Base-by-base conservation (phyloP, 1,284 basidiomycete species). In the Phlebopus sp. region DNA sequence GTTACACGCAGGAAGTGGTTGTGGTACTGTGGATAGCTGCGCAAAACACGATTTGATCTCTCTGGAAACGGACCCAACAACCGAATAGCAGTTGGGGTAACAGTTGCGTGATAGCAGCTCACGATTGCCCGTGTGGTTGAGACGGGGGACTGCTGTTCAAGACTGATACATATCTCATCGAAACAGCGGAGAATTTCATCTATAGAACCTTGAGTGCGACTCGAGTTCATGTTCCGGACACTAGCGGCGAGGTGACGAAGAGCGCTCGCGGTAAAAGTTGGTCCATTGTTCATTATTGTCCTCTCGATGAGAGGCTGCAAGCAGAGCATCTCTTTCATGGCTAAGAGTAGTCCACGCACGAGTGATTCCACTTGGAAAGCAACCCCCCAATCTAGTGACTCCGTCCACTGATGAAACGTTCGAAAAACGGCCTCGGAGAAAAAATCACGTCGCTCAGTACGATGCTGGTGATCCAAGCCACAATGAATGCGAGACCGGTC, bases 51-150 rank as follows among this genome's bases (percentile, higher is more conserved):
- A 55, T 88, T 90, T 0, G 81, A 82, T 19, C 79, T 77, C 54
- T 87, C 84, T 2, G 73, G 74, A 51, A 75, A 76, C 2, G 84
- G 84, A 0, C 87, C 86, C 36, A 78, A 75, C 21, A 86, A 68
- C 37, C 64, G 58, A 52, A 80, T 72, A 0, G 73, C 70, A 0
- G 84, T 85, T 0, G 85, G 85, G 0, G 84, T 82, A 37, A 86
- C 64, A 4, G 64, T 71, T 41, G 79, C 74, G 55, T 82, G 81
- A 29, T 77, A 66, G 39, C 13, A 29, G 15, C 27, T 39, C 21
- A 27, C n/a, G 7, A 29, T 8, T 29, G 27, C 9, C 27, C 15
- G 79, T 8, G 6, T 4, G 8, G 23, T 27, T 39, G 19, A 5
- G 21, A 2, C 13, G 6, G 8, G 15, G 37, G 21, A 27, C 2